These are phyloP conservation scores for Fusarium sp. DNA, from an alignment of 2,329 filamentous ascomycete genomes.

Conservation along the genomic window DNA sequence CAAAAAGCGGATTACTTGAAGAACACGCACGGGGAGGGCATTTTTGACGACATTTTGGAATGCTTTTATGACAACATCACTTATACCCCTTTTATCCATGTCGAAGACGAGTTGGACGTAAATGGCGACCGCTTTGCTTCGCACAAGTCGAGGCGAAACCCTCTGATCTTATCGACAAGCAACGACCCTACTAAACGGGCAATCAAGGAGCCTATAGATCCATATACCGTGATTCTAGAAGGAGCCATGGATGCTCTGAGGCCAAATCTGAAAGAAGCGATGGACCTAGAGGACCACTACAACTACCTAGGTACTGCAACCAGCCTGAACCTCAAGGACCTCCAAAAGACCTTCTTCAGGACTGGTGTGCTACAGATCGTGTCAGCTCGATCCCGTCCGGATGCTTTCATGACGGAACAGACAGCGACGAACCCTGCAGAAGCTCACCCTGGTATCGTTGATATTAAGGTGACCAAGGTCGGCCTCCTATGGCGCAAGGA, in stretches of 20 bases:
- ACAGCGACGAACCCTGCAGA: conserved; percentile 87
- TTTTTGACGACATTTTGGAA: conserved; percentile 92
- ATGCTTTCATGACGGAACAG: conserved; percentile 92
- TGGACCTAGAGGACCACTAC: conserved; percentile 92
- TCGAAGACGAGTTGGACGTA: conserved; percentile 89
- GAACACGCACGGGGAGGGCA: conserved; percentile 90
- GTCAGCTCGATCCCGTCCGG: conserved; percentile 90
- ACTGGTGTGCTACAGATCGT: conserved; percentile 95
- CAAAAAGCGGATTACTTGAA: conserved; percentile 95
- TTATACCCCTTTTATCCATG: conserved; percentile 98
- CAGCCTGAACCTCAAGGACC: conserved; percentile 80
- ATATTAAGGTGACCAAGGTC: conserved; percentile 97
- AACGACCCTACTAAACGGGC: conserved; percentile 66
- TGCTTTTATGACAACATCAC: conserved; percentile 99
- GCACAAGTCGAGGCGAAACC: conserved; percentile 78
- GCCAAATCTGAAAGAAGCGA: conserved; percentile 90
- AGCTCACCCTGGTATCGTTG: conserved; percentile 91
- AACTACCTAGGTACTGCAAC: conserved; percentile 83
- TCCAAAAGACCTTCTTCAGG: conserved; percentile 90
- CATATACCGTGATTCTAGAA: conserved; percentile 94
- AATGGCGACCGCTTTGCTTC: conserved; percentile 79
- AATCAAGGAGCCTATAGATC: conserved; percentile 88
- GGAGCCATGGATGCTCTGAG: conserved; percentile 85
- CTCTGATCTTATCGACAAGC: conserved; percentile 73
- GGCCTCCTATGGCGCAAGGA: conserved; percentile 96